Conservation (phyloP, 768 basidiomycete species). For the Serendipita vermifera region DNA sequence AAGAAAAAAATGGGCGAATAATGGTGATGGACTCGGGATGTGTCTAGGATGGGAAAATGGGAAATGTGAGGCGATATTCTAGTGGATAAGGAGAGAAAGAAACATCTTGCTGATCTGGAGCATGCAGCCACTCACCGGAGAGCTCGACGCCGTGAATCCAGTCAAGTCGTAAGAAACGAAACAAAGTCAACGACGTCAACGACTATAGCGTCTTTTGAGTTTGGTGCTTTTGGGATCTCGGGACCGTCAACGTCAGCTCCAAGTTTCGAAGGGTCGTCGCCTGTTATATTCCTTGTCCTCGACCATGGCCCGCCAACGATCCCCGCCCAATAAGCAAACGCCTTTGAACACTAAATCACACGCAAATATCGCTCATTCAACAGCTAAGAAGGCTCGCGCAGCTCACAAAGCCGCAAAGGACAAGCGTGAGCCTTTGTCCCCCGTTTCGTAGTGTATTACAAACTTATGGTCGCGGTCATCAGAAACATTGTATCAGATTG, state of each 20-base stretch:
- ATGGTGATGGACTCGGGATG: slow-evolving; percentile 5
- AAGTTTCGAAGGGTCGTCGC: too few relatives aligned
- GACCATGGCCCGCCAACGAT: slow-evolving; percentile 1
- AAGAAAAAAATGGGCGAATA: slow-evolving; percentile 7
- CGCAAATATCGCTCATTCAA: background rate
- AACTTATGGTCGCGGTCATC: too few relatives aligned
- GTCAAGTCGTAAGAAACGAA: too few relatives aligned
- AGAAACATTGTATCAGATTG: background rate
- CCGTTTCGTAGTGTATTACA: too few relatives aligned
- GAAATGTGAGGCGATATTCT: background rate
- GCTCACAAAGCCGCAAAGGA: background rate
- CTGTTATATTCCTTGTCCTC: too few relatives aligned
- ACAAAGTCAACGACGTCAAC: too few relatives aligned
- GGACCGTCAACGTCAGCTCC: too few relatives aligned
- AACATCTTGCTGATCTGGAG: background rate
- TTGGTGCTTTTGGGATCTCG: too few relatives aligned
- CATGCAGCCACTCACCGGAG: slow-evolving; percentile 8
- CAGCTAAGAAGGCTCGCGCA: background rate
- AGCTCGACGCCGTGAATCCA: too few relatives aligned
- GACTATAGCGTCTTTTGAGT: too few relatives aligned
- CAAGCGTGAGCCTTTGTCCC: background rate
- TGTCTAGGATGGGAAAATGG: slow-evolving; percentile 4
- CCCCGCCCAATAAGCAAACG: background rate
- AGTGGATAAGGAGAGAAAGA: background rate
- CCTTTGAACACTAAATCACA: background rate